Percentiles rank a stretch among this genome's conserved stretches.
phyloP scores from a whole-genome alignment of 1,139 yeast species.

The Pichia sp. region DNA sequence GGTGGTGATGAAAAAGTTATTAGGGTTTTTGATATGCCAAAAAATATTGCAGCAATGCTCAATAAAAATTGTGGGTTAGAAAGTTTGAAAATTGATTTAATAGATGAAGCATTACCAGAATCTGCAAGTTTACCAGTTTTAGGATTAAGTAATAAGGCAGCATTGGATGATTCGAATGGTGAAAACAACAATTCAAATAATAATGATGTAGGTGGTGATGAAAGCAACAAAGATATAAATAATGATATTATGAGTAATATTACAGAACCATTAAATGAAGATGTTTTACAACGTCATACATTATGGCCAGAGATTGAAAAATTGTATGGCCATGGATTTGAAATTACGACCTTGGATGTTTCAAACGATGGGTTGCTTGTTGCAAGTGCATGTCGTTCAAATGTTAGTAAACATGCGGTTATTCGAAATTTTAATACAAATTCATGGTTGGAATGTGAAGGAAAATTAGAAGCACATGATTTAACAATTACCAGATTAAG shows the following conservation, averaged over 20 bases:
- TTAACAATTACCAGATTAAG: slow-evolving; percentile 79
- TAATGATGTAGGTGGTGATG: slow-evolving; percentile 35
- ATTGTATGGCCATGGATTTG: slow-evolving; percentile 96
- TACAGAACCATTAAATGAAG: slow-evolving; percentile 71
- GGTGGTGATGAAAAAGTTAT: slow-evolving; percentile 95
- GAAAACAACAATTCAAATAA: slow-evolving; percentile 38
- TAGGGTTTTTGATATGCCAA: slow-evolving; percentile 87
- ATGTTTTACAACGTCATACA: slow-evolving; percentile 83
- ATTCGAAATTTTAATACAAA: slow-evolving; percentile 63
- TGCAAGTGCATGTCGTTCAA: slow-evolving; percentile 91
- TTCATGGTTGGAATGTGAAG: slow-evolving; percentile 55
- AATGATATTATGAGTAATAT: slow-evolving; percentile 43
- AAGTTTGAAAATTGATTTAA: slow-evolving; percentile 29
- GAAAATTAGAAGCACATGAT: slow-evolving; percentile 55
- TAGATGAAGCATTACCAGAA: slow-evolving; percentile 45
- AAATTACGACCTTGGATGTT: slow-evolving; percentile 72
- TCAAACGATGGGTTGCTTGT: slow-evolving; percentile 59
- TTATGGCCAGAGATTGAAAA: slow-evolving; percentile 94
- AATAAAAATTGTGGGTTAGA: slow-evolving; percentile 38
- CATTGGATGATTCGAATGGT: slow-evolving; percentile 32
- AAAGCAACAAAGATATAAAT: slow-evolving; percentile 32
- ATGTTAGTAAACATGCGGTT: slow-evolving; percentile 77
- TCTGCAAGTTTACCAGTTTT: slow-evolving; percentile 89
- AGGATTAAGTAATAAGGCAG: slow-evolving; percentile 91
- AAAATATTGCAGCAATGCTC: slow-evolving; percentile 61